Evolutionary conservation across 257 asterid species (phyloP), one percentile per base, ranked within the genome.

Genomic region (Solanum piurae): DNA sequence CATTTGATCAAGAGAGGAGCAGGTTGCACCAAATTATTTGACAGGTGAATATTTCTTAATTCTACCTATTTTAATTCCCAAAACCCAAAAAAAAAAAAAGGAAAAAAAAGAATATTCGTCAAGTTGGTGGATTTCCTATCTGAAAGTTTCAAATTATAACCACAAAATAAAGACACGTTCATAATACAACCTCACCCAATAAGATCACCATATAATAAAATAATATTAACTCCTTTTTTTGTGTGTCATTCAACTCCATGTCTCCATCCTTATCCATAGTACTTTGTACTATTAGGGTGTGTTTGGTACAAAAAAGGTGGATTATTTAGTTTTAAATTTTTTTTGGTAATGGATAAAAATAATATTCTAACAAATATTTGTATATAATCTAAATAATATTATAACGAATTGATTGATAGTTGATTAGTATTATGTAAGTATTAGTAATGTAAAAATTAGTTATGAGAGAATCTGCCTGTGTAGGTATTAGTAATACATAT

Each of bases 381-480:
- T 66, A 66, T 12, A 25, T 64, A n/a, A n/a, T 25, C 31, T 66
- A 12, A 27, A 25, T 0, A 66, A 3, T n/a, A 64, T 2, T 25
- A 64, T 25, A 64, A 25, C 0, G 7, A 9, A n/a, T 25, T 5
- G 2, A 9, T 60, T 23, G 13, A 0, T 60, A 60, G 29, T 0
- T 60, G 29, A 21, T 23, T 21, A 60, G 1, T 7, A 1, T 9
- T 60, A 21, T 60, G 0, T 60, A 23, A 23, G 6, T 60, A 60
- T 60, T 60, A 21, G 3, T 60, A 9, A 4, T 9, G 6, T 9
- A 60, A 21, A 4, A 23, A 60, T 60, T 60, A 60, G 12, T 60
- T 60, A 60, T 9, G 14, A 7, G 1, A 23, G 4, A 60, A 60
- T 60, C 0, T 60, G 0, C 3, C 2, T 58, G 23, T 55, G 5